These are phyloP conservation scores for Cladorrhinum sp. DNA, from an alignment of 2,329 filamentous ascomycete genomes.

Conservation along the genomic window DNA sequence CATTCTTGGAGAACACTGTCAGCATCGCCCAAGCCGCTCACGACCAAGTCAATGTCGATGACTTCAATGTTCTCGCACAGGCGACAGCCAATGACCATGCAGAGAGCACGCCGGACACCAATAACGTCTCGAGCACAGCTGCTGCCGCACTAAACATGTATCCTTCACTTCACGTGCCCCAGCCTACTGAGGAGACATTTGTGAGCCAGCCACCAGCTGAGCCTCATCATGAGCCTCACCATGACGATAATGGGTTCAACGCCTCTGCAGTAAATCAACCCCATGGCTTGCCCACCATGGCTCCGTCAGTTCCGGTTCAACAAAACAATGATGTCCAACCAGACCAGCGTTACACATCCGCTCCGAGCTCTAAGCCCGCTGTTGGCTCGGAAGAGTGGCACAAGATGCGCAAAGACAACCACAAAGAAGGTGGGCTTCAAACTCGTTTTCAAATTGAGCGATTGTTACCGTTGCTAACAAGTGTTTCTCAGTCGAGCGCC, in stretches of 20 bases:
- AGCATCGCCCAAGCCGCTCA: slow-evolving; percentile 43
- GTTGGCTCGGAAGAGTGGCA: slow-evolving; percentile 99
- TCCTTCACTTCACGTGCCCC: slow-evolving; percentile 56
- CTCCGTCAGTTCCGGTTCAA: slow-evolving; percentile 18
- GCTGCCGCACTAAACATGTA: slow-evolving; percentile 59
- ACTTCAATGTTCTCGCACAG: slow-evolving; percentile 57
- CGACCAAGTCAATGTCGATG: slow-evolving; percentile 46
- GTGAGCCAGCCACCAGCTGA: slow-evolving; percentile 48
- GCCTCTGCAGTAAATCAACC: slow-evolving; percentile 36
- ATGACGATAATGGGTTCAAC: slow-evolving; percentile 35
- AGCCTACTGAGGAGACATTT: slow-evolving; percentile 58
- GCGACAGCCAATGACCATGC: slow-evolving; percentile 49
- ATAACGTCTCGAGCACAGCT: slow-evolving; percentile 57
- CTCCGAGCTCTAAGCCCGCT: slow-evolving; percentile 64
- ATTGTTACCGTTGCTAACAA: slow-evolving; percentile 25
- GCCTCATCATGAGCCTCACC: slow-evolving; percentile 35
- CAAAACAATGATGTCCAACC: background rate
- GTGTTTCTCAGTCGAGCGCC: slow-evolving; percentile 76
- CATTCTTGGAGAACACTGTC: slow-evolving; percentile 55
- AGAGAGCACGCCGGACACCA: slow-evolving; percentile 42
- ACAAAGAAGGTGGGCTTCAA: slow-evolving; percentile 85
- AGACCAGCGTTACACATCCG: slow-evolving; percentile 35
- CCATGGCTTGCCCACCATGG: slow-evolving; percentile 32
- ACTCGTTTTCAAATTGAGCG: too few relatives aligned
- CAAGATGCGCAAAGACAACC: slow-evolving; percentile 93